These are phyloP conservation scores for Globisporangium nagaii DNA, from an alignment of 352 stramenopile species.

Conservation along the genomic window DNA sequence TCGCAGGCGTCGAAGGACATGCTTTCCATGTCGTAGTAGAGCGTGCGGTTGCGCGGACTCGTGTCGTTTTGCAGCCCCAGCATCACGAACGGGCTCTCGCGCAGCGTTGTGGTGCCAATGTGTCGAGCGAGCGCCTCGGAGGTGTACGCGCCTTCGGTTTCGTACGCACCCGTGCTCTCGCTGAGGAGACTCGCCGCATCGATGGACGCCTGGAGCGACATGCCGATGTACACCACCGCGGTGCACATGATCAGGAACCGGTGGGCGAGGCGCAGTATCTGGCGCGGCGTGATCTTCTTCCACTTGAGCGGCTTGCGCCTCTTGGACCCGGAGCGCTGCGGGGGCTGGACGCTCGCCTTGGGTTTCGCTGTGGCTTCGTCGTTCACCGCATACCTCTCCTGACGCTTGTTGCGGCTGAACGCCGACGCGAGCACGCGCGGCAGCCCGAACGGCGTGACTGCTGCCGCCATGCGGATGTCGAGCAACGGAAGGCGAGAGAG, in stretches of 20 bases:
- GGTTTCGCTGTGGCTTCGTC: neutral
- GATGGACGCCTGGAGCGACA: neutral
- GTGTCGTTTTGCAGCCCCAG: constrained; percentile 10
- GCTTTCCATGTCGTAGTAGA: constrained; percentile 2
- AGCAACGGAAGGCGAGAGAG: too few relatives aligned
- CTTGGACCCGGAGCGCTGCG: neutral
- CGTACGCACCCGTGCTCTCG: neutral
- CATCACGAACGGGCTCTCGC: constrained; percentile 10
- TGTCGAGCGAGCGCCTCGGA: neutral
- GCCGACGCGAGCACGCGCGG: neutral
- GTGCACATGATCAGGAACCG: constrained; percentile 3
- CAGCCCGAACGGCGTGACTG: neutral
- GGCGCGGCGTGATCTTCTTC: neutral
- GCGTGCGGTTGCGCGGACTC: neutral
- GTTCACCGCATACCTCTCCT: neutral
- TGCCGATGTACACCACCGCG: neutral
- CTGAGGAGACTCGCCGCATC: neutral
- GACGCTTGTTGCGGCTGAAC: neutral
- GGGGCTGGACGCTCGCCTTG: neutral
- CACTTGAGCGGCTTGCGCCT: neutral
- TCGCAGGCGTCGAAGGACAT: constrained; percentile 3
- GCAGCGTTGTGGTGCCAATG: constrained; percentile 7
- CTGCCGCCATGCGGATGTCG: too few relatives aligned
- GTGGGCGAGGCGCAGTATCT: neutral
- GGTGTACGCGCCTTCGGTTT: neutral